These are phyloP conservation scores for Hymenoscyphus linearis DNA, from an alignment of 2,329 filamentous ascomycete species.

Conservation along the genomic window DNA sequence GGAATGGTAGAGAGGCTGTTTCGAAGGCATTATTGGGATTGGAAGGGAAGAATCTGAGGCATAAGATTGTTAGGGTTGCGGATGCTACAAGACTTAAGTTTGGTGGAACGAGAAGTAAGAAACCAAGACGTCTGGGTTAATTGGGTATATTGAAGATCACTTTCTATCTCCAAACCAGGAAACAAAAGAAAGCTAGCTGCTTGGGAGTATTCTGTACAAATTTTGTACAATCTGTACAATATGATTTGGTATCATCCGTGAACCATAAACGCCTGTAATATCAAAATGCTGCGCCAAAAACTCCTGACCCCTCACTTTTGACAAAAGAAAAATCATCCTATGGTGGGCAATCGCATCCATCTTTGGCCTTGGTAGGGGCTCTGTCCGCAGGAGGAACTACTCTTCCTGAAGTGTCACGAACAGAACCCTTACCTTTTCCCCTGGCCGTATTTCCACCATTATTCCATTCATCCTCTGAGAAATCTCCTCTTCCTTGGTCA, in stretches of 20 bases:
- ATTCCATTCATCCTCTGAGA: constrained; percentile 37
- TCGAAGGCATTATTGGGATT: constrained; percentile 82
- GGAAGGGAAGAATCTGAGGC: constrained; percentile 72
- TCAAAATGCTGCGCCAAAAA: constrained; percentile 11
- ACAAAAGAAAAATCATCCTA: constrained; percentile 9
- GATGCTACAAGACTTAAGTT: constrained; percentile 92
- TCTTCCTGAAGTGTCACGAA: constrained; percentile 47
- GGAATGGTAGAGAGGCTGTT: constrained; percentile 79
- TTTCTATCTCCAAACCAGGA: background rate
- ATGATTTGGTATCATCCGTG: constrained; percentile 17
- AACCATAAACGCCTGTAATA: constrained; percentile 17
- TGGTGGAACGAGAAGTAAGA: constrained; percentile 83
- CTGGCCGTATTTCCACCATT: constrained; percentile 36
- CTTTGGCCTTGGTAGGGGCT: constrained; percentile 36
- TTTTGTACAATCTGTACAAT: constrained; percentile 11
- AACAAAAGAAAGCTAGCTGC: constrained; percentile 3
- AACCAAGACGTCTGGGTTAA: constrained; percentile 66
- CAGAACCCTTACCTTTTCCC: constrained; percentile 33
- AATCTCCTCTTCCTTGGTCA: constrained; percentile 16
- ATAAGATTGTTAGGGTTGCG: constrained; percentile 71
- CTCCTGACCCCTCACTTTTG: constrained; percentile 5
- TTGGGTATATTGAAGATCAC: background rate
- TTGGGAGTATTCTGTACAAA: constrained; percentile 22
- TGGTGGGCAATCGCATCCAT: constrained; percentile 13
- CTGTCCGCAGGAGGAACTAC: constrained; percentile 47